A percentile compares a stretch with the other conserved stretches of the same genome.
Evolutionary conservation across 192 early-diverging fungal genomes (phyloP).

Genomic region (Coemansia sp.): DNA sequence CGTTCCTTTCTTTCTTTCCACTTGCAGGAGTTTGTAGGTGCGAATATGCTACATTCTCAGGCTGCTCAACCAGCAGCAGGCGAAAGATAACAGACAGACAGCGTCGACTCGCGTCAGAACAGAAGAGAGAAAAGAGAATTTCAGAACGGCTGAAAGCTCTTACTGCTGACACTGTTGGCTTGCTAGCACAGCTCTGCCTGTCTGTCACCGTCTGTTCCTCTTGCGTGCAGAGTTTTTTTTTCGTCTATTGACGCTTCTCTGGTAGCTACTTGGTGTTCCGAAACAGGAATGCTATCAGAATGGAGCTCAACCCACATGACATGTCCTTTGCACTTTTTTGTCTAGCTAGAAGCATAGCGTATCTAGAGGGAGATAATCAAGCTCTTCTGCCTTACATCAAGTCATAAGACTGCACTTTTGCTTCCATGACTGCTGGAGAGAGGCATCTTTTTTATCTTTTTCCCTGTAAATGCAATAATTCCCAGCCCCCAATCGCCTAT

Average conservation of each 20-base stretch:
- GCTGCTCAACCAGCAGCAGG: not conserved
- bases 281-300: not conserved
- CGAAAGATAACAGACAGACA: no score
- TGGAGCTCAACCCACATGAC: not conserved
- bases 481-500: not conserved
- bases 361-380: not conserved
- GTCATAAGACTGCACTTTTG: not conserved
- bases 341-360: not conserved
- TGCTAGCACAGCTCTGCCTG: no score
- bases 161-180: no score
- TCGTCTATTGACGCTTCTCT: not conserved
- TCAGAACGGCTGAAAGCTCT: no score
- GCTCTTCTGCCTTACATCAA: not conserved
- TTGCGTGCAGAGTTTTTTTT: no score
- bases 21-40: not conserved
- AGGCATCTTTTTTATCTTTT: not conserved
- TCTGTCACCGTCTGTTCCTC: no score
- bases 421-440: not conserved
- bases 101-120: no score
- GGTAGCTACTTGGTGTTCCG: not conserved
- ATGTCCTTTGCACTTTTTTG: not conserved
- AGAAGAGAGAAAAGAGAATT: no score
- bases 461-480: not conserved
- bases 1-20: not conserved
- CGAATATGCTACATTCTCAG: not conserved